Base-by-base conservation (phyloP, 306 rosid genomes). In the Corylus americana region DNA sequence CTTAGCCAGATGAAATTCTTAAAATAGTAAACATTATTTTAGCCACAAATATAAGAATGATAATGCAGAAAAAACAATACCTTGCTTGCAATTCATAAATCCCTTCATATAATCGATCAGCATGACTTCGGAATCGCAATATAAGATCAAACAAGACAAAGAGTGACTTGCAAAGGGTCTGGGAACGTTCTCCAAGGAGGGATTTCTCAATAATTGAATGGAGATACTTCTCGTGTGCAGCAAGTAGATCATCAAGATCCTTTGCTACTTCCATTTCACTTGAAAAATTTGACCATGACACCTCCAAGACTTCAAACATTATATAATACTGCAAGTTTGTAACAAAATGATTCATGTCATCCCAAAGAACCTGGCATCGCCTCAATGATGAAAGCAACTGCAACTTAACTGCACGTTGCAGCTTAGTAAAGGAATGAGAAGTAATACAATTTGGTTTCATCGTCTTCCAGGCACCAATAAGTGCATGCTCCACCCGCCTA, bases 341-440 rank as follows among this genome's bases (percentile, higher is more conserved):
- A 78, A 95, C 90, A 75, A 95, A 95, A 89, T 95, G 99, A 91
- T 95, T 95, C 89, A 95, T 95, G 86, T 91, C 96, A 77, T 87
- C 97, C 98, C 98, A 95, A 64, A 95, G 90, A 77, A 95, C 99
- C 83, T 95, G 98, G 84, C 98, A 93, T 76, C 92, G 93, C 88
- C 99, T 91, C 89, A 93, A 80, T 48, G 98, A 91, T 68, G 98
- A 91, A 81, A 93, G 93, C 76, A 93, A 78, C 79, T 83, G 94
- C 90, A 89, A 78, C 87, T 90, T 93, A 61, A 95, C 91, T 7
- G 90, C 80, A 31, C 84, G 61, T 58, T 89, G 96, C 86, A 95
- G 85, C 89, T 91, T 93, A 76, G 83, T 89, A 27, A 90, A 87
- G 54, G 97, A 91, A 86, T 88, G 87, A 27, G 96, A 90, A 51